Evolutionary conservation across 495 filamentous ascomycete species (phyloP).

Genomic region (Penicillium bialowiezense): DNA sequence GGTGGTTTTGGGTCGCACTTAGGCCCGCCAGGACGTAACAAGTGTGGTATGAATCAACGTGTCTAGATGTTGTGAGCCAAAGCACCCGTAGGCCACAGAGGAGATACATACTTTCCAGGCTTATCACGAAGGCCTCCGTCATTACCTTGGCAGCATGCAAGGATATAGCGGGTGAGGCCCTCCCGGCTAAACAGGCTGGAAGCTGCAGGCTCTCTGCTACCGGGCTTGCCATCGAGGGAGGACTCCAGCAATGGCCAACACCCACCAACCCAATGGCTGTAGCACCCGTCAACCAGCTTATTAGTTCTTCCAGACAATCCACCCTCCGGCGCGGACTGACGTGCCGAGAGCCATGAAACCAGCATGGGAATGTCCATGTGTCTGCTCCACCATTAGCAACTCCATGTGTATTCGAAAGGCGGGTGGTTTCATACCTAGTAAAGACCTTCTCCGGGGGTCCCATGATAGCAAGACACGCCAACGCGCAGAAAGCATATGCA

Average conservation of each 20-base stretch:
- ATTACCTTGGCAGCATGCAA: conserved; percentile 78
- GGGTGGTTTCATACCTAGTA: conserved; percentile 46
- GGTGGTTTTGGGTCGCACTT: conserved; percentile 74
- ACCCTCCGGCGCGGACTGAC: conserved; percentile 89
- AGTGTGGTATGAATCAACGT: conserved; percentile 85
- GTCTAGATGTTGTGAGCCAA: conserved; percentile 42
- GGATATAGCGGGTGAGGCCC: conserved; percentile 81
- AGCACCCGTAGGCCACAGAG: background rate
- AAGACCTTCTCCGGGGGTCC: conserved; percentile 72
- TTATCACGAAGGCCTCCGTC: conserved; percentile 90
- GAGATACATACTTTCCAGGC: conserved; percentile 71
- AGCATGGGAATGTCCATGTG: conserved; percentile 76
- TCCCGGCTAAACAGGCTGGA: conserved; percentile 73
- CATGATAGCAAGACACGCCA: conserved; percentile 81
- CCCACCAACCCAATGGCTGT: conserved; percentile 94
- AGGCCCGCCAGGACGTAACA: conserved; percentile 88
- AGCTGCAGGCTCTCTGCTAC: conserved; percentile 19
- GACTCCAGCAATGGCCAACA: conserved; percentile 91
- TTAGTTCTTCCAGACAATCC: conserved; percentile 93
- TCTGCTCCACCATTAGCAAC: conserved; percentile 39
- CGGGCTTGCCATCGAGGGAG: conserved; percentile 55
- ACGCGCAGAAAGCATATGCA: conserved; percentile 91
- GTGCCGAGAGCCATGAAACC: conserved; percentile 80
- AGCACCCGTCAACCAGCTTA: conserved; percentile 96
- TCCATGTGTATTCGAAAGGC: background rate